Conservation (phyloP, 805 yeast species). For the Zygosaccharomyces rouxii region DNA sequence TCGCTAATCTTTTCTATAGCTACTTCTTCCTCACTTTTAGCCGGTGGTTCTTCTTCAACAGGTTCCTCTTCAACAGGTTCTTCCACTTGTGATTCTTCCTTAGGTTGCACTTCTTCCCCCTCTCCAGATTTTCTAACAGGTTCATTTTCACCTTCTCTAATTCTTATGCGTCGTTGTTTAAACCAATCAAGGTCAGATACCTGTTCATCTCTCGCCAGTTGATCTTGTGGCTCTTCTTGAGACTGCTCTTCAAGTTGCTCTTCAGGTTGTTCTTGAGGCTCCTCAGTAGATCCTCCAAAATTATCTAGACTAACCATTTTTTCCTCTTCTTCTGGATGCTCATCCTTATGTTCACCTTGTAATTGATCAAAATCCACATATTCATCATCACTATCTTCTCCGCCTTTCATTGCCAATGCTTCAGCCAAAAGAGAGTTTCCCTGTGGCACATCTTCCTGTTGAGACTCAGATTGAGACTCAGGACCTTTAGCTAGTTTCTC, state of each 20-base stretch:
- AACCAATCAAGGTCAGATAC: constrained; percentile 87
- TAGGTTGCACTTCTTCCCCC: constrained; percentile 8
- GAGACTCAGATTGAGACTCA: constrained; percentile 8
- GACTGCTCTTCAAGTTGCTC: constrained; percentile 25
- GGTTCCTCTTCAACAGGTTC: constrained; percentile 6
- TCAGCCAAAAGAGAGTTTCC: constrained; percentile 39
- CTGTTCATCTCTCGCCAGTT: constrained; percentile 43
- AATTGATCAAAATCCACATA: constrained; percentile 35
- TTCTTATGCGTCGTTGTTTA: constrained; percentile 65
- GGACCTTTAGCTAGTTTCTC: constrained; percentile 34
- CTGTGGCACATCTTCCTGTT: constrained; percentile 33
- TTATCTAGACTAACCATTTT: constrained; percentile 45
- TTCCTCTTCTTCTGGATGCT: constrained; percentile 45
- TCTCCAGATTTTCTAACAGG: constrained; percentile 16
- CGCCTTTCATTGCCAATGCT: constrained; percentile 38
- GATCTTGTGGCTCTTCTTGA: constrained; percentile 23
- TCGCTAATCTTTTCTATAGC: constrained; percentile 48
- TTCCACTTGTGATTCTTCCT: constrained; percentile 7
- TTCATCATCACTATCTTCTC: constrained; percentile 44
- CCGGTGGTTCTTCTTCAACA: constrained; percentile 10
- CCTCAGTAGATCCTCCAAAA: constrained; percentile 20
- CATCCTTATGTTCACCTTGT: constrained; percentile 34
- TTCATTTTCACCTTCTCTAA: constrained; percentile 45
- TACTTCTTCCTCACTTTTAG: constrained; percentile 39
- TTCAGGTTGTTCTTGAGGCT: constrained; percentile 4